Evolutionary conservation across 768 basidiomycete genomes (phyloP), one percentile per base, ranked within the genome.

Genomic region (Rubroboletus satanas): DNA sequence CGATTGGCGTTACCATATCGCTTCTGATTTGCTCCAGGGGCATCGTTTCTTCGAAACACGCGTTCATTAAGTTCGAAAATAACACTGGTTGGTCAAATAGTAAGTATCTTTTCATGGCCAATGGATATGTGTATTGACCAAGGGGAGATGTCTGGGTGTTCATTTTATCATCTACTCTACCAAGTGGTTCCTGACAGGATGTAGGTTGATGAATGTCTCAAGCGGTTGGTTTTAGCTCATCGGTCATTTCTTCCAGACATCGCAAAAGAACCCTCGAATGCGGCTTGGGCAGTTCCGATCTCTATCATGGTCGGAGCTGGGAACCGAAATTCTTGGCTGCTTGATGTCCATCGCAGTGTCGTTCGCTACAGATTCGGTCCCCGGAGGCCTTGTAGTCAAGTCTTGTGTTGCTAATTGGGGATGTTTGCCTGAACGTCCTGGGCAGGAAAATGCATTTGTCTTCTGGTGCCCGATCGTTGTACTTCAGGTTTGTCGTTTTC

Each of bases 211-310:
- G 7, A 7, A 8, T 28, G 6, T 45, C 14, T 18, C 11, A n/a
- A 21, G 11, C 2, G 15, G 8, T 17, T 12, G 5, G 35, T 42
- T 17, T 10, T 26, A 18, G 18, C 36, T 39, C 12, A 45, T 11
- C 28, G 2, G 33, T 26, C 15, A 11, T 43, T 23, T 47, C 21
- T 46, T 26, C 35, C 12, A 59, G 77, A 78, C 51, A 76, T 79
- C 17, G 70, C 78, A 4, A 77, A 78, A 56, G 76, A 79, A 66
- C 74, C 72, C 0, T 65, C 76, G 7, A 73, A 74, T 41, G 74
- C 75, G n/a, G 73, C 76, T 5, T 63, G 68, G 23, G 74, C 75
- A 12, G 77, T 74, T 21, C 77, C 78, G 7, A 70, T 78, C 35
- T 75, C 77, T 7, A 79, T 78, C 59, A 64, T 77, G 57, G 67